Conservation (phyloP, 345 rosid genomes). For the Raphanus sativus region DNA sequence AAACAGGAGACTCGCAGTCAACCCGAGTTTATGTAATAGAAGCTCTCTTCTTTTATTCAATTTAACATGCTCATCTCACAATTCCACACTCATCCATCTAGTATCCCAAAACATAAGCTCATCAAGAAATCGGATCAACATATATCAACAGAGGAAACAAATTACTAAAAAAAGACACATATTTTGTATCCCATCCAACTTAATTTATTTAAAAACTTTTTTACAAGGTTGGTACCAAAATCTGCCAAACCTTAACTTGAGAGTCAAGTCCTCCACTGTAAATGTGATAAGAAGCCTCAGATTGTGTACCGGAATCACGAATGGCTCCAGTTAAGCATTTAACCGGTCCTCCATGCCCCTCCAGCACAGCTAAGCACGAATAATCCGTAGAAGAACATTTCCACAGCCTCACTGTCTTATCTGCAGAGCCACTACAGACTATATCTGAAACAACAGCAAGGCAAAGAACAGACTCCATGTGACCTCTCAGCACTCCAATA, state of each 20-base stretch:
- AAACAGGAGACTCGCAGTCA: not conserved
- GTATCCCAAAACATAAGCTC: constrained; percentile 7
- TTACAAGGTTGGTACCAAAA: constrained; percentile 44
- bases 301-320: constrained; percentile 40
- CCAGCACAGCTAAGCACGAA: constrained; percentile 62
- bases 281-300: constrained; percentile 45
- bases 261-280: constrained; percentile 89
- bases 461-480: constrained; percentile 69
- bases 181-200: not conserved
- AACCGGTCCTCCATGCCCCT: constrained; percentile 85
- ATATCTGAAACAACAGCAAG: constrained; percentile 56
- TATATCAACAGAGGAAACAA: not conserved
- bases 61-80: not conserved
- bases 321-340: constrained; percentile 74
- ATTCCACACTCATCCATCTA: constrained; percentile 9
- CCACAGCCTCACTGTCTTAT: constrained; percentile 79
- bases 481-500: constrained; percentile 66
- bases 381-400: constrained; percentile 42
- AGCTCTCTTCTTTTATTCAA: not conserved
- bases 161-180: not conserved
- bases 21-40: not conserved
- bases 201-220: not conserved
- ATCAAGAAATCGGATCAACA: not conserved
- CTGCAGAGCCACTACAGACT: constrained; percentile 86
- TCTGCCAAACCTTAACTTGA: constrained; percentile 81